Conservation (phyloP, 306 rosid species). For the Vigna hirtella region DNA sequence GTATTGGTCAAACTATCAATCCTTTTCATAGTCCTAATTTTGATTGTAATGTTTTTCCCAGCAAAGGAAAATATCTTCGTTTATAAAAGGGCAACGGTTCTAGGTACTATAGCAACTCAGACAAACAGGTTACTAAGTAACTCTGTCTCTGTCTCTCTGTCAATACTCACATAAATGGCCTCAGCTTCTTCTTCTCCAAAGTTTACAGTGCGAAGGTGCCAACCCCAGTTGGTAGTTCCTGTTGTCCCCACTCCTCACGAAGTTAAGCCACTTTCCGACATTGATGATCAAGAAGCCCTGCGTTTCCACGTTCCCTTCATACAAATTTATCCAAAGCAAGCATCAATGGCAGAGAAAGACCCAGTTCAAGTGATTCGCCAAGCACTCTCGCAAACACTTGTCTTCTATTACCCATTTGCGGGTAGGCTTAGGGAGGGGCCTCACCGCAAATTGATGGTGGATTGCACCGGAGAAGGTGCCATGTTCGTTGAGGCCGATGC, state of each 20-base stretch:
- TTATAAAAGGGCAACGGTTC: no score
- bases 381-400: slow-evolving; percentile 12
- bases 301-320: not conserved
- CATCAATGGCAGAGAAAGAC: slow-evolving; percentile 37
- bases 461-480: slow-evolving; percentile 34
- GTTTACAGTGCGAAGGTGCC: not conserved
- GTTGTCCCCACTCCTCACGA: slow-evolving; percentile 30
- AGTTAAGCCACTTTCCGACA: slow-evolving; percentile 13
- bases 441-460: slow-evolving; percentile 47
- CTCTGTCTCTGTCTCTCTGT: no score
- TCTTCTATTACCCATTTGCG: slow-evolving; percentile 44
- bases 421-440: slow-evolving; percentile 45
- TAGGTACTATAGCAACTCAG: no score
- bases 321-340: not conserved
- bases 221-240: not conserved
- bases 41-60: no score
- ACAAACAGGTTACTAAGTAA: no score
- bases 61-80: no score
- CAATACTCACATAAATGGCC: no score
- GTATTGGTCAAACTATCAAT: no score
- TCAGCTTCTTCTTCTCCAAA: not conserved
- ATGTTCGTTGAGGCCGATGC: slow-evolving; percentile 15
- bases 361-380: slow-evolving; percentile 1
- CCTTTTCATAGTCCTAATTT: no score
- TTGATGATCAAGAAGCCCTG: slow-evolving; percentile 1